Conservation (phyloP, 2,329 filamentous ascomycete species). For the Xylaria arbuscula region DNA sequence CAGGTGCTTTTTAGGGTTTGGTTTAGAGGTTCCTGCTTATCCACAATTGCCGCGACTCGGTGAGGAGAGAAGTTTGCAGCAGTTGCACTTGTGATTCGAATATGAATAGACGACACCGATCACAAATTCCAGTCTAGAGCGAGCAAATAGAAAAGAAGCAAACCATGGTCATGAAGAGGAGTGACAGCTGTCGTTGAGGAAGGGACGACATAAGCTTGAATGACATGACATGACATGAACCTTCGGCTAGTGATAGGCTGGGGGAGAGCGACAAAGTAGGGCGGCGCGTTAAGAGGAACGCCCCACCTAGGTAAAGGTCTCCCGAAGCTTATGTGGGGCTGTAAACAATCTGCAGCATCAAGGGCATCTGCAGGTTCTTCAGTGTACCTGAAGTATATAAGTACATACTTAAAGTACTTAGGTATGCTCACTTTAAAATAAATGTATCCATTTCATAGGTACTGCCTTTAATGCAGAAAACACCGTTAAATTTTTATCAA, state of each 20-base stretch:
- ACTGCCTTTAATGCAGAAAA: no score
- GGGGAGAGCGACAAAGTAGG: no score
- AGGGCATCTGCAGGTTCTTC: no score
- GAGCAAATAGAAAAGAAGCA: no score
- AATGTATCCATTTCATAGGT: no score
- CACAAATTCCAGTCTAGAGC: not conserved
- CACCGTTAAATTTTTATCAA: no score
- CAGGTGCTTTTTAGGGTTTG: not conserved
- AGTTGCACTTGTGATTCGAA: not conserved
- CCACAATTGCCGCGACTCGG: not conserved
- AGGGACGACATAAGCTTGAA: no score
- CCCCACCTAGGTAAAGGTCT: not conserved
- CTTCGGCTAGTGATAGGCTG: no score
- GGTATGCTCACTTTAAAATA: not conserved
- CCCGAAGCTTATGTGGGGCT: slow-evolving; percentile 11
- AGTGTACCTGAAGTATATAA: not conserved
- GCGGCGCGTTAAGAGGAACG: no score
- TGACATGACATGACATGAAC: no score
- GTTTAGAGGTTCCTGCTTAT: not conserved
- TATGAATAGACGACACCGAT: not conserved
- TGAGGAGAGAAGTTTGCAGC: not conserved
- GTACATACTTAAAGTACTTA: not conserved
- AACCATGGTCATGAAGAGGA: no score
- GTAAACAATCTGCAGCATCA: slow-evolving; percentile 1
- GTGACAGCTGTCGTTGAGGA: no score